Evolutionary conservation across 2,329 filamentous ascomycete genomes (phyloP).

Genomic region (Microsporum audouinii): DNA sequence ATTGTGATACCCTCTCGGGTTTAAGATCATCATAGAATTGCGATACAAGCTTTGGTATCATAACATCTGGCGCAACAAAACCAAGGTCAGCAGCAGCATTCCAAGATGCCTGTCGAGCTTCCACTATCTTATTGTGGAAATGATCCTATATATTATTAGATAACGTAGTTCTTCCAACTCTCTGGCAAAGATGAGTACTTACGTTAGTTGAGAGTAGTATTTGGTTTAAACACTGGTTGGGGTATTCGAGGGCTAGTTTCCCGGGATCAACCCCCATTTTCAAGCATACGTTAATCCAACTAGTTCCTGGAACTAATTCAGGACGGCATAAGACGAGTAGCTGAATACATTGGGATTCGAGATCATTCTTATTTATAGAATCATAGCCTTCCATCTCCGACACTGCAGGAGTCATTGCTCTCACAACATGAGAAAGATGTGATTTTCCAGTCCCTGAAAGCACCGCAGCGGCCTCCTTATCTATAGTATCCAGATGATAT

Average conservation of each 20-base stretch:
- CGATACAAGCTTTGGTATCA: slow-evolving; percentile 63
- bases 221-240: slow-evolving; percentile 55
- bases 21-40: slow-evolving; percentile 66
- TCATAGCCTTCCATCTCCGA: not conserved
- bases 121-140: slow-evolving; percentile 25
- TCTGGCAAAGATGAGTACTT: slow-evolving; percentile 24
- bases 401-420: slow-evolving; percentile 35
- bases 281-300: slow-evolving; percentile 84
- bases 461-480: slow-evolving; percentile 64
- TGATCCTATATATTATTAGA: slow-evolving; percentile 19
- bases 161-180: not conserved
- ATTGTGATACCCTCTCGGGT: slow-evolving; percentile 52
- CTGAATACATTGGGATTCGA: slow-evolving; percentile 62
- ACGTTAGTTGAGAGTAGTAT: slow-evolving; percentile 51
- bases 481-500: slow-evolving; percentile 51
- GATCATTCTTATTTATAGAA: slow-evolving; percentile 31
- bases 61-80: slow-evolving; percentile 77
- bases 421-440: slow-evolving; percentile 50
- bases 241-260: slow-evolving; percentile 53
- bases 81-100: slow-evolving; percentile 80
- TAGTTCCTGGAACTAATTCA: slow-evolving; percentile 63
- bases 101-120: slow-evolving; percentile 57
- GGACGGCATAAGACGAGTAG: slow-evolving; percentile 67
- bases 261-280: slow-evolving; percentile 74
- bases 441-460: slow-evolving; percentile 53